A percentile compares a stretch with the other conserved stretches of the same genome.
Evolutionary conservation across 2,329 filamentous ascomycete genomes (phyloP).

Genomic region (Triangularia setosa): DNA sequence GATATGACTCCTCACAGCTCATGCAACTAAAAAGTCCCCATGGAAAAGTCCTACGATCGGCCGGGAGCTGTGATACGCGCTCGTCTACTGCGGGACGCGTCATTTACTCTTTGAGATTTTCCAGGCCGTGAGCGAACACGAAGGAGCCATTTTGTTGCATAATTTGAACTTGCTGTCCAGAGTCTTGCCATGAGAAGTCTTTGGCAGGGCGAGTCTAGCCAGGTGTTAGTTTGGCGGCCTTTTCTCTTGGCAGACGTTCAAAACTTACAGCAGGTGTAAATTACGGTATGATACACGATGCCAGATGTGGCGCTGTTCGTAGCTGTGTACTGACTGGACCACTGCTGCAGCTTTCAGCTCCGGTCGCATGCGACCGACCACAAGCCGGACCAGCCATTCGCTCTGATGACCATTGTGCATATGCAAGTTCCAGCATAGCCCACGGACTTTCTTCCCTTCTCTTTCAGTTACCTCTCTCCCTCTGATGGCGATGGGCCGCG

Average conservation of each 20-base stretch:
- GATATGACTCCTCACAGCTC: slow-evolving; percentile 14
- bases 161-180: not conserved
- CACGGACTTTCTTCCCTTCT: slow-evolving; percentile 18
- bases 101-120: not conserved
- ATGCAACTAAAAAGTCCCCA: not conserved
- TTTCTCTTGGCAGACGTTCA: slow-evolving; percentile 15
- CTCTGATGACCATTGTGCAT: slow-evolving; percentile 26
- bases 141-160: not conserved
- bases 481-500: slow-evolving; percentile 16
- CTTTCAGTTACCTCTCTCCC: not conserved
- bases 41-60: not conserved
- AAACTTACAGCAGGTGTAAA: not conserved
- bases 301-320: slow-evolving; percentile 28
- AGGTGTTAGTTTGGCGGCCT: slow-evolving; percentile 15
- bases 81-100: slow-evolving; percentile 13
- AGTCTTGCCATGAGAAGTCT: not conserved
- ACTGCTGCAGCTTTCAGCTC: slow-evolving; percentile 35
- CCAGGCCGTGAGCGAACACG: slow-evolving; percentile 3
- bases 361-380: slow-evolving; percentile 25
- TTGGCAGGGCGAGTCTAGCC: slow-evolving; percentile 12
- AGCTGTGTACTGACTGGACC: slow-evolving; percentile 26
- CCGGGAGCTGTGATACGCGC: slow-evolving; percentile 12
- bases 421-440: slow-evolving; percentile 37
- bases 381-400: slow-evolving; percentile 16
- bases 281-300: slow-evolving; percentile 2